Evolutionary conservation across 2,329 filamentous ascomycete genomes (phyloP).

Genomic region (Paecilomyces dactylethromorphus): DNA sequence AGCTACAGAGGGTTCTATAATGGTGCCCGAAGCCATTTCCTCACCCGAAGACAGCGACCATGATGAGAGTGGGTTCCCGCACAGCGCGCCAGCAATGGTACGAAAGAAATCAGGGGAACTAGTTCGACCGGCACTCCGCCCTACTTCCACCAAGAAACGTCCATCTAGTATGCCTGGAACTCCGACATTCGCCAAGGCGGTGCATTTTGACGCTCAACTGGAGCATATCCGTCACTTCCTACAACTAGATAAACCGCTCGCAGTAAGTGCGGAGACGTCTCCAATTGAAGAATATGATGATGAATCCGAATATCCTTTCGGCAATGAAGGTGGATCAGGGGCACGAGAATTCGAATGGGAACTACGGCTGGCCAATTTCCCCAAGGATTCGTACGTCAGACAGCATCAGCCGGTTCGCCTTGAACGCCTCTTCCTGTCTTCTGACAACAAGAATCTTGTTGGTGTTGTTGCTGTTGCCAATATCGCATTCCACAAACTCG

Average conservation of each 20-base stretch:
- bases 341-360: slow-evolving; percentile 72
- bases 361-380: slow-evolving; percentile 78
- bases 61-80: slow-evolving; percentile 51
- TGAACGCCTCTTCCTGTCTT: slow-evolving; percentile 79
- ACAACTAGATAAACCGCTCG: slow-evolving; percentile 88
- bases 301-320: slow-evolving; percentile 85
- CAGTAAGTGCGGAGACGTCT: slow-evolving; percentile 89
- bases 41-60: slow-evolving; percentile 45
- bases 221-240: slow-evolving; percentile 96
- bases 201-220: slow-evolving; percentile 96
- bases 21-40: slow-evolving; percentile 35
- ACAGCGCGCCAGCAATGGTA: slow-evolving; percentile 76
- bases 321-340: slow-evolving; percentile 41
- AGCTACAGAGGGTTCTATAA: slow-evolving; percentile 49
- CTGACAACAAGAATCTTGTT: slow-evolving; percentile 78
- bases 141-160: slow-evolving; percentile 64
- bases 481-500: slow-evolving; percentile 78
- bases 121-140: slow-evolving; percentile 82
- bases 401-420: slow-evolving; percentile 62
- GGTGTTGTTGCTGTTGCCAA: slow-evolving; percentile 83
- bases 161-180: slow-evolving; percentile 97
- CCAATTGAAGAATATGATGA: slow-evolving; percentile 83
- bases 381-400: slow-evolving; percentile 57
- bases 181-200: slow-evolving; percentile 88
- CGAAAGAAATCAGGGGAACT: slow-evolving; percentile 98